A percentile compares a stretch with the other conserved stretches of the same genome.
Conservation (phyloP, 768 basidiomycete genomes). For the Rhodotorula diobovata region DNA sequence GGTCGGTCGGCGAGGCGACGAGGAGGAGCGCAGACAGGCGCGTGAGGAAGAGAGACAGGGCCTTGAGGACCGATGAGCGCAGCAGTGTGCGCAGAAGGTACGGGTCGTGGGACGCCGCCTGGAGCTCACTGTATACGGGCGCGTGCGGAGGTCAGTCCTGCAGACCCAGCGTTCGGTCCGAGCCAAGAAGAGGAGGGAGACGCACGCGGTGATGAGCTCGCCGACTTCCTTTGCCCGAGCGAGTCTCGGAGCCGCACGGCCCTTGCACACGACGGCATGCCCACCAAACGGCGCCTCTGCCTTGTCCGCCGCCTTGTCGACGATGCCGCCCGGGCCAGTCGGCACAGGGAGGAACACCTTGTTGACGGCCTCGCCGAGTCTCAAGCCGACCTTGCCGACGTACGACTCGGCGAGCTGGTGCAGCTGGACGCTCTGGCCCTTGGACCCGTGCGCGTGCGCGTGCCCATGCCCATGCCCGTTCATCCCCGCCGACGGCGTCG, state of each 20-base stretch:
- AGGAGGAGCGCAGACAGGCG: constrained; percentile 40
- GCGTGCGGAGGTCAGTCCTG: neutral
- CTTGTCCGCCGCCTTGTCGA: constrained; percentile 3
- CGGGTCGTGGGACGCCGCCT: constrained; percentile 38
- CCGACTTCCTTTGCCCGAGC: constrained; percentile 29
- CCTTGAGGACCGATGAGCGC: constrained; percentile 41
- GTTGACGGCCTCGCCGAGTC: constrained; percentile 40
- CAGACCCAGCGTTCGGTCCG: neutral
- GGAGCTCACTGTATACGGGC: constrained; percentile 31
- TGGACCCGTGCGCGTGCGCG: neutral
- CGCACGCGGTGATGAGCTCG: constrained; percentile 35
- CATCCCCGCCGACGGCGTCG: neutral
- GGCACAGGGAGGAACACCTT: constrained; percentile 28
- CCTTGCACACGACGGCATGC: constrained; percentile 15
- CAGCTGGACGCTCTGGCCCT: constrained; percentile 5
- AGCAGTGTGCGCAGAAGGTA: constrained; percentile 43
- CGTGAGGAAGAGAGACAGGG: constrained; percentile 43
- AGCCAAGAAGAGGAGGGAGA: neutral
- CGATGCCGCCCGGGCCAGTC: constrained; percentile 2
- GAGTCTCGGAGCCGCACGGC: constrained; percentile 30
- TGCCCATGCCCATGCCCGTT: neutral
- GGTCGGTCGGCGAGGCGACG: constrained; percentile 16
- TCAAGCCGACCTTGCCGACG: constrained; percentile 35
- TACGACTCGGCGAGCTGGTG: constrained; percentile 37
- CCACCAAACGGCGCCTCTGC: constrained; percentile 14